Evolutionary conservation across 2,329 filamentous ascomycete species (phyloP).

Genomic region (Plenodomus biglobosus): DNA sequence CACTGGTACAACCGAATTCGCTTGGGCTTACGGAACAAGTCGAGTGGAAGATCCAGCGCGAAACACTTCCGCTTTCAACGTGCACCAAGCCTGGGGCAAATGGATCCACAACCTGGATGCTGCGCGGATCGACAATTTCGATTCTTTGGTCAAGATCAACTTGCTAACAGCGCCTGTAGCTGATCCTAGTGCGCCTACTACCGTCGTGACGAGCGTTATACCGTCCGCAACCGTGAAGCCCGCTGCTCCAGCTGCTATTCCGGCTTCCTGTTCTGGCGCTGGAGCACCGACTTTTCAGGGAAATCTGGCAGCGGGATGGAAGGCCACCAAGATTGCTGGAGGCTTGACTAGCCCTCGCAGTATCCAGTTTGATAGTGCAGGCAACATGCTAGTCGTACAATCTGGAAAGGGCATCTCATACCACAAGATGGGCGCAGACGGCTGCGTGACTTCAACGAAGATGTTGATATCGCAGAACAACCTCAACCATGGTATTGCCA

Average conservation of each 20-base stretch:
- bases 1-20: conserved; percentile 33
- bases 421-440: conserved; percentile 31
- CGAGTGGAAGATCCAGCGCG: conserved; percentile 31
- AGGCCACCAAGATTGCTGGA: conserved; percentile 36
- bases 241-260: conserved; percentile 26
- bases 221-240: conserved; percentile 19
- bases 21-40: conserved; percentile 35
- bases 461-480: conserved; percentile 36
- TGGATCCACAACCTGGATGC: conserved; percentile 38
- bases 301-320: conserved; percentile 35
- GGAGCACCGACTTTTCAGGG: conserved; percentile 27
- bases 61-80: conserved; percentile 38
- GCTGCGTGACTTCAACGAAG: conserved; percentile 37
- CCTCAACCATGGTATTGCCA: conserved; percentile 55
- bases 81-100: conserved; percentile 34
- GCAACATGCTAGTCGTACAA: conserved; percentile 41
- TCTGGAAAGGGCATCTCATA: conserved; percentile 39
- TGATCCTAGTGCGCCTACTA: conserved; percentile 19
- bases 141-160: conserved; percentile 33
- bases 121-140: conserved; percentile 36
- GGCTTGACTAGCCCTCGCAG: conserved; percentile 35
- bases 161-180: conserved; percentile 31
- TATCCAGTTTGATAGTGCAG: conserved; percentile 36
- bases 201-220: conserved; percentile 24
- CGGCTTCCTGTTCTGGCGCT: conserved; percentile 34